Evolutionary conservation across 1,139 yeast species (phyloP).

Genomic region (Pichia sp.): DNA sequence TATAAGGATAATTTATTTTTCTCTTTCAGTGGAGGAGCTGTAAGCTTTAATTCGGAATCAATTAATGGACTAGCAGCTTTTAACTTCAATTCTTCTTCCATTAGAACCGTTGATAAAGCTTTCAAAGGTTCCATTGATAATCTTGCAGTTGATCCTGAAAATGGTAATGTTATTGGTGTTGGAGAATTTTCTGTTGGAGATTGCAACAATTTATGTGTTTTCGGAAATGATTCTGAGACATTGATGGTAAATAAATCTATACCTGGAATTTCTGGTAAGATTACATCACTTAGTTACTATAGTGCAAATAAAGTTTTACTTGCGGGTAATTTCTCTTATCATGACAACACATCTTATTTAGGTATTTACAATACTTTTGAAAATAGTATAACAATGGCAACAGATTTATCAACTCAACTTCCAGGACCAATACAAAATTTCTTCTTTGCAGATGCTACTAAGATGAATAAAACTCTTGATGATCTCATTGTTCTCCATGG

Average conservation of each 20-base stretch:
- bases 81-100: conserved; percentile 7
- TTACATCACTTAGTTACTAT: conserved; percentile 49
- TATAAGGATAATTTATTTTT: conserved; percentile 38
- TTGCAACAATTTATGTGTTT: conserved; percentile 65
- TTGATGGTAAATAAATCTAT: conserved; percentile 34
- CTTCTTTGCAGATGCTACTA: conserved; percentile 42
- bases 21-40: conserved; percentile 46
- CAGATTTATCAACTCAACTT: conserved; percentile 9
- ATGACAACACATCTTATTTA: conserved; percentile 11
- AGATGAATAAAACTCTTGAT: conserved; percentile 37
- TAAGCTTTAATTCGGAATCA: conserved; percentile 24
- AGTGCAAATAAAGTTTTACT: conserved; percentile 46
- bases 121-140: conserved; percentile 19
- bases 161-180: conserved; percentile 49
- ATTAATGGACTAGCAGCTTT: conserved; percentile 17
- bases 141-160: conserved; percentile 22
- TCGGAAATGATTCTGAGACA: conserved; percentile 42
- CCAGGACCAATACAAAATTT: conserved; percentile 28
- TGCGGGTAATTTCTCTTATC: conserved; percentile 43
- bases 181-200: conserved; percentile 55
- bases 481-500: conserved; percentile 55
- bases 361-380: conserved; percentile 22
- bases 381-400: conserved; percentile 14
- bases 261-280: conserved; percentile 41
- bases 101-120: conserved; percentile 12